phyloP scores from a whole-genome alignment of 1,284 basidiomycete species.

The Heliocybe sulcata region DNA sequence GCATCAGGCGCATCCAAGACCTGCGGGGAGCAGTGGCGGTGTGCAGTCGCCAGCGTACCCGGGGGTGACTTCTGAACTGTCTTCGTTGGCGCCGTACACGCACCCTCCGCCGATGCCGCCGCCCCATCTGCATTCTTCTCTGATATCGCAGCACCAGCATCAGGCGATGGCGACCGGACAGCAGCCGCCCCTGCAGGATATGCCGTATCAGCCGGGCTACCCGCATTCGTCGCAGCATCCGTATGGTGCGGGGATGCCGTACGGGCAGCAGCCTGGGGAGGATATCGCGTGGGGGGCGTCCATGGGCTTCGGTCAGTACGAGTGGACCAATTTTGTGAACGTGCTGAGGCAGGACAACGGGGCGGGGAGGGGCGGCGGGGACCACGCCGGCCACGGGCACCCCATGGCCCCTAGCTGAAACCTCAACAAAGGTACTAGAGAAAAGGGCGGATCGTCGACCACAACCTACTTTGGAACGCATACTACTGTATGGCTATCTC shows the following conservation, averaged over 20 bases:
- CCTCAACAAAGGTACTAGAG: not conserved
- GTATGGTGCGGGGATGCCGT: conserved; percentile 11
- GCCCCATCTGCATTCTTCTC: conserved; percentile 4
- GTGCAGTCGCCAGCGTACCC: conserved; percentile 8
- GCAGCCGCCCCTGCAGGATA: conserved; percentile 6
- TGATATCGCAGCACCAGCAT: conserved; percentile 6
- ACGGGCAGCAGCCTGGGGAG: conserved; percentile 24
- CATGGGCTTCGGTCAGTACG: conserved; percentile 29
- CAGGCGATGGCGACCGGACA: conserved; percentile 5
- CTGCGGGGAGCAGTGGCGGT: conserved; percentile 1
- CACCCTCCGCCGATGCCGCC: conserved; percentile 5
- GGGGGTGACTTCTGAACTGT: conserved; percentile 3
- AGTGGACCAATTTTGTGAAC: conserved; percentile 39
- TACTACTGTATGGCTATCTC: no score
- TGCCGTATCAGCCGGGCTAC: not conserved
- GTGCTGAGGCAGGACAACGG: conserved; percentile 26
- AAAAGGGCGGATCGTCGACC: no score
- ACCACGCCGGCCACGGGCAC: not conserved
- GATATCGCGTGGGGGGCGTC: conserved; percentile 32
- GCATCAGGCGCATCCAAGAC: conserved; percentile 1
- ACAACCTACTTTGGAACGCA: no score
- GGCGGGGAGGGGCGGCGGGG: not conserved
- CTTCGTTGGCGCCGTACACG: conserved; percentile 1
- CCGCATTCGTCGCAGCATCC: conserved; percentile 8
- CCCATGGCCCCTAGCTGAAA: not conserved